Base-by-base conservation (phyloP, 2,329 filamentous ascomycete species). In the Delphinella strobiligena region DNA sequence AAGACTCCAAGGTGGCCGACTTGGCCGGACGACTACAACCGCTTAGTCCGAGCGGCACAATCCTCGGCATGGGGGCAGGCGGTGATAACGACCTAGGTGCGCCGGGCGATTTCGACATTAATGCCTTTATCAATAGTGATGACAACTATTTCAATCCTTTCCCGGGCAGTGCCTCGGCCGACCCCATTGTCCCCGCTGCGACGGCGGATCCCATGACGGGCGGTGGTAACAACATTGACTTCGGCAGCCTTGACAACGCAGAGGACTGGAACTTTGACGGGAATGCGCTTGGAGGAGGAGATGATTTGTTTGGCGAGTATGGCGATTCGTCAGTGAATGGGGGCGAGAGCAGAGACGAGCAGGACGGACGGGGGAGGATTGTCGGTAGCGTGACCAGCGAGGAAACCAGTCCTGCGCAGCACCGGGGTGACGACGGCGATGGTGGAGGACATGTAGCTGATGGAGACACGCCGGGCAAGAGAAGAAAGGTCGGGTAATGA, bases 11-110 rank as follows among this genome's bases (percentile, higher is more conserved):
- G 36, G 81, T 95, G 1, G 75, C 83, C 45, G 77, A 83, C 42
- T 68, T 95, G 8, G 78, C 78, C 37, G 78, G 75, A 40, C 65
- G 86, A 12, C 70, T 95, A 5, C 79, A 82, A 5, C 87, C 87
- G 0, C 69, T 93, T 10, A 88, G 80, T 51, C 87, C 87, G 0
- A 83, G 76, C 0, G 86, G 85, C 4, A 72, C 74, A 12, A 83
- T 93, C 27, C 82, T 85, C 1, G 83, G 83, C 4, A 59, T 91
- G 4, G 46, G 50, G n/a, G n/a, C n/a, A 14, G 61, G 62, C 36
- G 56, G 54, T 19, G 56, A 56, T 12, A 56, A 59, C 8, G 57
- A 60, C 5, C 54, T 58, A 1, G 51, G 55, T 12, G 61, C 56
- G 18, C 47, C 51, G 2, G 51, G 49, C 36, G 62, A 64, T 36